Base-by-base conservation (phyloP, 140 eudicot genomes). In the Cichorium intybus region DNA sequence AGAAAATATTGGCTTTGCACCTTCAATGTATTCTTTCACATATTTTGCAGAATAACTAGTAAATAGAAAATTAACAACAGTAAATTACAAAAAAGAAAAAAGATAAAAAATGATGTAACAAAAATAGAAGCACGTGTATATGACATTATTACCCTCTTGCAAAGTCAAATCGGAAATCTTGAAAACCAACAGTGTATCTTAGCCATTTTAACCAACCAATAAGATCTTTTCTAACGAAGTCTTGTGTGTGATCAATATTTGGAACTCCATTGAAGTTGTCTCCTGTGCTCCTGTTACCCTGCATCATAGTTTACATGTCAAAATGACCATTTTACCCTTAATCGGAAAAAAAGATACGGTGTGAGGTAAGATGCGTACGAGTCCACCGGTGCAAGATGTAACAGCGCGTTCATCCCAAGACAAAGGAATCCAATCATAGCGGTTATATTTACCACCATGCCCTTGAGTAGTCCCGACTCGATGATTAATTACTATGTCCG, bases 351-450 rank as follows among this genome's bases (percentile, higher is more conserved):
- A n/a, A n/a, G n/a, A n/a, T n/a, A n/a, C n/a, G n/a, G n/a, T n/a
- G n/a, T n/a, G n/a, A n/a, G 6, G 5, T 31, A 43, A 43, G 49
- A 43, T 56, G 46, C 80, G 49, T 87, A 87, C 97, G 86, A 74
- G 66, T 84, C 97, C 97, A 80, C 97, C 97, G 23, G 97, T 84
- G 72, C 97, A 91, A 60, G 91, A 83, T 11, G 96, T 91, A 64
- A 91, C 87, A 64, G 96, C 97, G 8, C 60, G 86, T 71, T 91
- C 97, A 57, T 87, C 85, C 97, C 97, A 90, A 48, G 97, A 37
- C 47, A 91, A 48, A 7, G 97, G 88, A 28, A 91, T 68, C 74
- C 97, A 96, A 69, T 91, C 97, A 74, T 84, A 91, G 52, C 97
- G 97, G 77, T 91, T 90, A 73, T 87, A 87, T 77, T 74, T 82